Base-by-base conservation (phyloP, 1,284 basidiomycete species). In the Ganoderma resinaceum region DNA sequence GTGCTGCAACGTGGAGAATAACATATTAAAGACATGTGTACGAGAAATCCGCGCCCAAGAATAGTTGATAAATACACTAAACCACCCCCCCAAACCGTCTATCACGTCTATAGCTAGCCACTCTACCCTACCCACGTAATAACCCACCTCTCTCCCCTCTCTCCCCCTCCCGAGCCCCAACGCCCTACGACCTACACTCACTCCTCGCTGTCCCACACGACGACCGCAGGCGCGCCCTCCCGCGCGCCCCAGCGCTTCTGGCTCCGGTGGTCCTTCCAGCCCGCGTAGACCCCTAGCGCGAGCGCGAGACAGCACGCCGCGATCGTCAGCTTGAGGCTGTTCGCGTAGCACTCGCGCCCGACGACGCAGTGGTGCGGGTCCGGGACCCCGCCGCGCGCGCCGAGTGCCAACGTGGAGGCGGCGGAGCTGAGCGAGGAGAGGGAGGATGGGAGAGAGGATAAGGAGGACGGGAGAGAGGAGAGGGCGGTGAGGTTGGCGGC, bases 311-410 rank as follows among this genome's bases (percentile, higher is more conserved):
- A 77, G 70, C 86, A 87, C 23, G 85, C 86, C 1, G 70, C 77
- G 42, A 81, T 80, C 7, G 88, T 89, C 64, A 89, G 71, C 72
- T 86, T 82, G 33, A 90, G 75, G 46, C 84, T 85, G 61, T 82
- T 81, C 29, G 84, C 81, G 71, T 90, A 90, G 74, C 88, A 90
- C 46, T 79, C 76, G 33, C 82, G 78, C 7, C 88, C 88, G 38
- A 83, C 76, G 49, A 85, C 73, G 73, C 88, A 90, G 71, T 86
- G 84, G 43, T 79, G 80, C 38, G 72, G 76, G 1, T 78, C 76
- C 6, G 80, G 78, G 14, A 79, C 59, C 29, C 74, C 80, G 3
- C 74, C 78, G 12, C 71, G 69, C n/a, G 65, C 60, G 49, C 40
- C 61, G 23, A 58, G 26, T 16, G 61, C 20, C 29, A 60, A 29